These are phyloP conservation scores for Lanmaoa rubissima DNA, from an alignment of 768 basidiomycete species.

Conservation along the genomic window DNA sequence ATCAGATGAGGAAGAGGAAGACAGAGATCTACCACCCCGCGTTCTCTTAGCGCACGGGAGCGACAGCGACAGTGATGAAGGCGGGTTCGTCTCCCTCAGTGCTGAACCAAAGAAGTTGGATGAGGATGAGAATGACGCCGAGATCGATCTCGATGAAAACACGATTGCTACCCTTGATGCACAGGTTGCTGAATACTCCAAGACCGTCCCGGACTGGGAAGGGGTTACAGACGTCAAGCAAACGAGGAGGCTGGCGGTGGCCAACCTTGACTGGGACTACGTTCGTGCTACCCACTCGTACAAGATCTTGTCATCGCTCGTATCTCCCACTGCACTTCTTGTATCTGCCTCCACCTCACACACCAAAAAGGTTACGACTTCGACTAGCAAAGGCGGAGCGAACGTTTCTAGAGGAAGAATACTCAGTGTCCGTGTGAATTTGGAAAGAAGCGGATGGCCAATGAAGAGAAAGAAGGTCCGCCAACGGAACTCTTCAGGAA, in stretches of 20 bases:
- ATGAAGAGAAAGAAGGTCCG: conserved; percentile 89
- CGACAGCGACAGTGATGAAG: conserved; percentile 45
- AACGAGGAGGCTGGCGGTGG: conserved; percentile 79
- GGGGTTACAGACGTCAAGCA: conserved; percentile 39
- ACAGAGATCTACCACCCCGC: conserved; percentile 1
- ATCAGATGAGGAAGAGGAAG: conserved; percentile 70
- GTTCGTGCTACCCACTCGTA: conserved; percentile 86
- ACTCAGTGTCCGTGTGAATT: conserved; percentile 77
- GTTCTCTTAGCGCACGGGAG: conserved; percentile 35
- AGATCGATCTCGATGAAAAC: conserved; percentile 81
- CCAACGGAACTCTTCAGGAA: conserved; percentile 80
- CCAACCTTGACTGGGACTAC: conserved; percentile 98
- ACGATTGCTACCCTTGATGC: conserved; percentile 70
- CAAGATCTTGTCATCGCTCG: conserved; percentile 87
- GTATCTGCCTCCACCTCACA: conserved; percentile 28
- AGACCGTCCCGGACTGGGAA: conserved; percentile 45
- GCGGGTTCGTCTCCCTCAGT: conserved; percentile 51
- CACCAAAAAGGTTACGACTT: conserved; percentile 9
- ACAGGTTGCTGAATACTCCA: conserved; percentile 61
- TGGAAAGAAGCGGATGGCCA: conserved; percentile 80
- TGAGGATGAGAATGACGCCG: conserved; percentile 42
- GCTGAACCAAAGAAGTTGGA: conserved; percentile 28
- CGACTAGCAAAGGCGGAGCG: conserved; percentile 7
- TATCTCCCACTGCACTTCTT: conserved; percentile 57
- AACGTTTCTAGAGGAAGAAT: conserved; percentile 61